Evolutionary conservation across 495 filamentous ascomycete genomes (phyloP).

Genomic region (Penicillium psychrofluorescens): DNA sequence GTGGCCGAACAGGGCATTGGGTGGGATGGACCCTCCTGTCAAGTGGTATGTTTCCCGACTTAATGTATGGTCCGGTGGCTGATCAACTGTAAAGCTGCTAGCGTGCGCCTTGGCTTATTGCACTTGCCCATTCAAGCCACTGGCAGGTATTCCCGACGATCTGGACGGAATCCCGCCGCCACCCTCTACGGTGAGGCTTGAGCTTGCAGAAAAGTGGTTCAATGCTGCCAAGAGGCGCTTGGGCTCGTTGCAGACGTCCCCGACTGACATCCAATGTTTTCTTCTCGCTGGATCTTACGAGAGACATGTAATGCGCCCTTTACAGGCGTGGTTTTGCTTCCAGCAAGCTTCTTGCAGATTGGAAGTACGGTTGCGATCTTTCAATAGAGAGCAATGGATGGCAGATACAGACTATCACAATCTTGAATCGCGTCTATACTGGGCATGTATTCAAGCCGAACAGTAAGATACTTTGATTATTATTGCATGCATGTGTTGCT

Average conservation of each 20-base stretch:
- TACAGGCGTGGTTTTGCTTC: slow-evolving; percentile 21
- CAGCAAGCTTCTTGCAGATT: slow-evolving; percentile 22
- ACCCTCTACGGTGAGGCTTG: slow-evolving; percentile 11
- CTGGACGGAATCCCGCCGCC: slow-evolving; percentile 16
- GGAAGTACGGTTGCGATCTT: slow-evolving; percentile 17
- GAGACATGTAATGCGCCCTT: slow-evolving; percentile 16
- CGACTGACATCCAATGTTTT: slow-evolving; percentile 20
- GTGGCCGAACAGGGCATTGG: slow-evolving; percentile 17
- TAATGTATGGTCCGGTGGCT: neutral
- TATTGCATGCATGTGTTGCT: neutral
- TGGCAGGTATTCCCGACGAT: slow-evolving; percentile 8
- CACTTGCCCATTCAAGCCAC: slow-evolving; percentile 10
- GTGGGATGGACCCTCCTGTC: slow-evolving; percentile 21
- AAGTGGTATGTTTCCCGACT: slow-evolving; percentile 13
- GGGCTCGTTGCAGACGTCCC: slow-evolving; percentile 15
- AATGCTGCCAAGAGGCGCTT: slow-evolving; percentile 20
- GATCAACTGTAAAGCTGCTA: slow-evolving; percentile 10
- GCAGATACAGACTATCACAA: slow-evolving; percentile 19
- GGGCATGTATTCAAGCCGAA: slow-evolving; percentile 23
- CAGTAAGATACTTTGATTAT: slow-evolving; percentile 7
- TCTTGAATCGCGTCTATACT: slow-evolving; percentile 19
- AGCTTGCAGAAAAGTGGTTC: slow-evolving; percentile 18
- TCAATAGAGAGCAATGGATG: slow-evolving; percentile 17
- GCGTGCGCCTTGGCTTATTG: slow-evolving; percentile 18
- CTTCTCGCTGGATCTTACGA: slow-evolving; percentile 20